Evolutionary conservation across 1,284 basidiomycete species (phyloP), one percentile per base, ranked within the genome.

Genomic region (Naganishia liquefaciens): DNA sequence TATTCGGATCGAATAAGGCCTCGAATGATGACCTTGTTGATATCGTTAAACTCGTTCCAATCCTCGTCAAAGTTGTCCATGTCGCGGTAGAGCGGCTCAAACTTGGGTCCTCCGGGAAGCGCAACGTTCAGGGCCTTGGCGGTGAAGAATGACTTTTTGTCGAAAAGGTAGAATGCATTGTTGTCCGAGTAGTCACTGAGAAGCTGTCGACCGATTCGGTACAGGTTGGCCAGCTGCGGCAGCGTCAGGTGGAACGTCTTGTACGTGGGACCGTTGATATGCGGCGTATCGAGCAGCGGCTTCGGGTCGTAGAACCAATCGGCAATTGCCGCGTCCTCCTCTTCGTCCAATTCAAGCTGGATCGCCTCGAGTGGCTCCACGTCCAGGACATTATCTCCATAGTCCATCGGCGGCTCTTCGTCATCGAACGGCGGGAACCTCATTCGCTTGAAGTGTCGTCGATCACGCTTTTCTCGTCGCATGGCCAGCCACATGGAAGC

Each of bases 31-130:
- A 99, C 91, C 80, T 99, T 99, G 82, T 97, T 95, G 80, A 99
- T 97, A 77, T 99, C 96, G 77, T 99, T 99, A 76, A 99, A 99
- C 80, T 99, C 95, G 80, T 98, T 98, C 93, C 96, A 99, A 76
- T 99, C 96, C 78, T 99, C 95, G 75, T 99, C 96, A 73, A 93
- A 97, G 11, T 89, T 85, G 74, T 99, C 96, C 85, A 93, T 93
- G 75, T 99, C 96, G 54, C 94, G 87, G 80, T 76, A 82, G 37
- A 94, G 80, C 27, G 91, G 93, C 82, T 97, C 93, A 70, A 98
- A 99, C 79, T 98, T 98, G 3, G 94, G 96, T 64, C 96, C 96
- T 69, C 96, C 96, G 0, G 96, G 96, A 70, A 99, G 95, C 52
- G 95, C 96, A 85, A 98, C 90, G 80, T 98, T 99, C 70, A 99